phyloP scores from a whole-genome alignment of 805 yeast species.

The Sugiyamaella qingdaonensis region DNA sequence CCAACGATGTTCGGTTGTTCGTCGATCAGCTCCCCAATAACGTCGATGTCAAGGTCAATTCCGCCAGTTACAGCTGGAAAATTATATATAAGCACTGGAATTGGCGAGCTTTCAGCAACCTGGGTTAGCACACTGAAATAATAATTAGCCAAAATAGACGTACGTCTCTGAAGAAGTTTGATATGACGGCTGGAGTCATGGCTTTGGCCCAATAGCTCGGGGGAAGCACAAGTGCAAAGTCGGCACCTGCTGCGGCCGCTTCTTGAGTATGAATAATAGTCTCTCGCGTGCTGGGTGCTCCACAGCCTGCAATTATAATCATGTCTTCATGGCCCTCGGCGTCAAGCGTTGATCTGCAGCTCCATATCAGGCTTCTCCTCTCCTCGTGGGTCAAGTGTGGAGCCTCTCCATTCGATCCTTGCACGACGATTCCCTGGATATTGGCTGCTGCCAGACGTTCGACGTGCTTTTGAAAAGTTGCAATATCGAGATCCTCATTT shows the following conservation, averaged over 20 bases:
- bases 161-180: constrained; percentile 36
- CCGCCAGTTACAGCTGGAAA: constrained; percentile 43
- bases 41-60: constrained; percentile 33
- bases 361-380: constrained; percentile 26
- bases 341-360: constrained; percentile 29
- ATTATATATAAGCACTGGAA: constrained; percentile 42
- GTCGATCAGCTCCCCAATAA: constrained; percentile 2
- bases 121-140: background rate
- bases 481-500: background rate
- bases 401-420: constrained; percentile 24
- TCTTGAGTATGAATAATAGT: constrained; percentile 31
- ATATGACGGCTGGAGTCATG: constrained; percentile 40
- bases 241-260: constrained; percentile 21
- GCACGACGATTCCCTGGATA: constrained; percentile 20
- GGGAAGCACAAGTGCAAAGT: constrained; percentile 32
- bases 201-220: constrained; percentile 44
- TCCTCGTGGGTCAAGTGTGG: constrained; percentile 41
- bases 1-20: background rate
- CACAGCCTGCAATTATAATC: constrained; percentile 44
- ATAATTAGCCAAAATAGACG: background rate
- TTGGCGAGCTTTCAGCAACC: constrained; percentile 38
- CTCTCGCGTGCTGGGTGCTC: constrained; percentile 40
- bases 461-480: constrained; percentile 12
- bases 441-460: constrained; percentile 21
- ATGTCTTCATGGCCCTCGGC: constrained; percentile 35